These are phyloP conservation scores for Typha latifolia DNA, from an alignment of 176 grass and related monocot species.

Conservation along the genomic window DNA sequence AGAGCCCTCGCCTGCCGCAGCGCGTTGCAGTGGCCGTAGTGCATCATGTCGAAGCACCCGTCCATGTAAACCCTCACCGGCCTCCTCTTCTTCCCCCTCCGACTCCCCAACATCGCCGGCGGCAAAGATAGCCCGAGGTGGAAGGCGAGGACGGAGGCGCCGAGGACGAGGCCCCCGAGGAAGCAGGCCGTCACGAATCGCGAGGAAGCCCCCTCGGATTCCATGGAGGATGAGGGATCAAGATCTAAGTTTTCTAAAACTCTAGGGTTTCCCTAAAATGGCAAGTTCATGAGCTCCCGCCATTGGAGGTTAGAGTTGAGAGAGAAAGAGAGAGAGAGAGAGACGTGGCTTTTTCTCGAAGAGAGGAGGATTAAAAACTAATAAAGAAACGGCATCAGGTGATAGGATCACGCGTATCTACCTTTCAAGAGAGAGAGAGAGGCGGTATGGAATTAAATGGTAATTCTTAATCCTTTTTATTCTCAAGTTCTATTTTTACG, in stretches of 20 bases:
- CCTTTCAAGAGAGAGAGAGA: too few species aligned
- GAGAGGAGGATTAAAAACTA: too few species aligned
- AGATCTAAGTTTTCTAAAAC: slow-evolving; percentile 23
- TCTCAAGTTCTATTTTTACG: too few species aligned
- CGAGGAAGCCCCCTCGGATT: slow-evolving; percentile 20
- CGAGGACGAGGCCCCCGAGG: slow-evolving; percentile 61
- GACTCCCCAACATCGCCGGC: slow-evolving; percentile 8
- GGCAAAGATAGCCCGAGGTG: slow-evolving; percentile 21
- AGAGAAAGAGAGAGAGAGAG: neutral
- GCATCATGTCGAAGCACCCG: slow-evolving; percentile 99
- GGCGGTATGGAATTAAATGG: too few species aligned
- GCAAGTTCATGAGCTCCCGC: neutral
- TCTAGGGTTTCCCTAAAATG: too few species aligned
- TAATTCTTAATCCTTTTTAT: too few species aligned
- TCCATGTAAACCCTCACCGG: slow-evolving; percentile 93
- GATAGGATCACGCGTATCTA: too few species aligned
- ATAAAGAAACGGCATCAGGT: too few species aligned
- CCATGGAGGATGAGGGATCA: slow-evolving; percentile 22
- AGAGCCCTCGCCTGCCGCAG: slow-evolving; percentile 68
- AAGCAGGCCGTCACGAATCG: slow-evolving; percentile 41
- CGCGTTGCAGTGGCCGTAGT: slow-evolving; percentile 91
- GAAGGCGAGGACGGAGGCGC: slow-evolving; percentile 37
- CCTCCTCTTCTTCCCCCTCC: slow-evolving; percentile 9
- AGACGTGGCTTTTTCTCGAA: too few species aligned
- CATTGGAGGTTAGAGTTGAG: neutral